phyloP scores from a whole-genome alignment of 305 asterid genomes.

The Ilex paraguariensis region DNA sequence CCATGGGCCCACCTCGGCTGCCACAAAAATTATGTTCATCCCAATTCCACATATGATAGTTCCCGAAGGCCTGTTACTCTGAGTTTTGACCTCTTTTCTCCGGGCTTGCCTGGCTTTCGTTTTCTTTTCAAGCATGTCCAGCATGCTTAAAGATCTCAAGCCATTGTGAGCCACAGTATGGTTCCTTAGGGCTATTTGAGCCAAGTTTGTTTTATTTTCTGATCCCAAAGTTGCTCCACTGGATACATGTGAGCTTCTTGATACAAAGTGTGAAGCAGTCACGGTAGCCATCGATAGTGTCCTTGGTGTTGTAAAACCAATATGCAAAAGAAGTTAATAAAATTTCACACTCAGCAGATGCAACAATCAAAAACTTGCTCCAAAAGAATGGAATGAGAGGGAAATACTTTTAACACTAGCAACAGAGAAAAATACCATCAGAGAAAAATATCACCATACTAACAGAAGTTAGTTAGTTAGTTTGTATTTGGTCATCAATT shows the following conservation, averaged over 20 bases:
- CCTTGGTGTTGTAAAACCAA: slow-evolving; percentile 21
- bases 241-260: slow-evolving; percentile 13
- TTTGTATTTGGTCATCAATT: too few relatives aligned
- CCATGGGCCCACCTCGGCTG: slow-evolving; percentile 87
- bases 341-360: neutral
- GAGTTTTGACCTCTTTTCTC: slow-evolving; percentile 10
- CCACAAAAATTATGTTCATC: slow-evolving; percentile 51
- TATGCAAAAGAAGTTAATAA: neutral
- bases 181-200: slow-evolving; percentile 39
- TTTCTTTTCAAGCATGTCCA: slow-evolving; percentile 28
- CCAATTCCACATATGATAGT: slow-evolving; percentile 55
- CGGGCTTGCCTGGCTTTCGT: slow-evolving; percentile 25
- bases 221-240: slow-evolving; percentile 20
- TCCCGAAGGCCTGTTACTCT: slow-evolving; percentile 20
- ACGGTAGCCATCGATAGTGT: slow-evolving; percentile 48
- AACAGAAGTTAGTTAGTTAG: too few relatives aligned
- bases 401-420: too few relatives aligned
- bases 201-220: slow-evolving; percentile 35
- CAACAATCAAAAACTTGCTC: neutral
- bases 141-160: slow-evolving; percentile 43
- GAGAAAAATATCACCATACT: too few relatives aligned
- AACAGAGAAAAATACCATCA: too few relatives aligned
- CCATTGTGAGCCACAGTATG: slow-evolving; percentile 59
- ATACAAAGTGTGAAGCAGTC: slow-evolving; percentile 56
- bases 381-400: neutral